These are phyloP conservation scores for Kingdonia uniflora DNA, from an alignment of 164 flowering plant genomes.

Conservation along the genomic window DNA sequence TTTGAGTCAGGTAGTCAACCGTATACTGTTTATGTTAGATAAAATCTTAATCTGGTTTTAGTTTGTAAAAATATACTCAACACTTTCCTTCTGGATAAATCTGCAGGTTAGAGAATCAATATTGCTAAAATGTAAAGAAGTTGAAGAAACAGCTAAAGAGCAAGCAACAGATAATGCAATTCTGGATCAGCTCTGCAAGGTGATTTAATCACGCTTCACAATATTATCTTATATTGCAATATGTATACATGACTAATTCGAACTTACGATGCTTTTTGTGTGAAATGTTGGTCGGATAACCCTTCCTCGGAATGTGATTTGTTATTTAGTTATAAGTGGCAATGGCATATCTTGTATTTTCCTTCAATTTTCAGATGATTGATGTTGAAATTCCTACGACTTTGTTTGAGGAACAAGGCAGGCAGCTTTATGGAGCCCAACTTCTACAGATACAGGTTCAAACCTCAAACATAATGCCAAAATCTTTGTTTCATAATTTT, in stretches of 20 bases:
- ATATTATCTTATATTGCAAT: neutral
- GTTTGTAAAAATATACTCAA: no score
- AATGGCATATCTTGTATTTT: neutral
- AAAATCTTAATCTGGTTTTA: no score
- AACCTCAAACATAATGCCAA: neutral
- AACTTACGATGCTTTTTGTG: no score
- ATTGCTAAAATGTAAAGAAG: slow-evolving; percentile 50
- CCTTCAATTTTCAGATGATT: slow-evolving; percentile 46
- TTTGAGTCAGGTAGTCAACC: slow-evolving; percentile 42
- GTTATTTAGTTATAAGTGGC: no score
- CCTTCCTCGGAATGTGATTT: no score
- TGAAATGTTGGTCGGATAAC: no score
- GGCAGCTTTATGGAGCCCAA: slow-evolving; percentile 81
- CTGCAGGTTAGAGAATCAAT: slow-evolving; percentile 61
- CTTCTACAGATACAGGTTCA: slow-evolving; percentile 76
- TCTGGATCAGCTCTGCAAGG: slow-evolving; percentile 81
- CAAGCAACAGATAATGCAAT: slow-evolving; percentile 93
- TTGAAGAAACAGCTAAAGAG: slow-evolving; percentile 84
- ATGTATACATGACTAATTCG: no score
- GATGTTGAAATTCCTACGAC: slow-evolving; percentile 77
- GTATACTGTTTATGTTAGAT: no score
- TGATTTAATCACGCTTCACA: slow-evolving; percentile 7
- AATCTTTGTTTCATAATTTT: no score
- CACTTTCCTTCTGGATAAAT: slow-evolving; percentile 1
- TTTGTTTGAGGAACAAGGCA: slow-evolving; percentile 88